Base-by-base conservation (phyloP, 352 stramenopile genomes). In the Phytophthora capsici region DNA sequence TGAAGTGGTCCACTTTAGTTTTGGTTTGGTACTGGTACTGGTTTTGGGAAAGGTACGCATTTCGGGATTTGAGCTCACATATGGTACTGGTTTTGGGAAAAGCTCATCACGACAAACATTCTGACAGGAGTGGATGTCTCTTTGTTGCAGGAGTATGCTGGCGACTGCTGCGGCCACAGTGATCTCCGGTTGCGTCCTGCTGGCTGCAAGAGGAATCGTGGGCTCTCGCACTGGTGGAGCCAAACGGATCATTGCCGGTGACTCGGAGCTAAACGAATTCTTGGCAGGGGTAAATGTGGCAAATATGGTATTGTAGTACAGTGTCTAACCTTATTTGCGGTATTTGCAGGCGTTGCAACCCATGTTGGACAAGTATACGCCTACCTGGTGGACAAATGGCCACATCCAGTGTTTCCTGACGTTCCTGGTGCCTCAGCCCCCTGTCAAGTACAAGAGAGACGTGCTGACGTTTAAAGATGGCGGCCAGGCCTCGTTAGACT, bases 371-470 rank as follows among this genome's bases (percentile, higher is more conserved):
- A 54, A 60, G 3, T 93, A 89, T 71, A 73, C 66, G 49, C 84
- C 86, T 10, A 86, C 84, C 25, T 94, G 86, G 86, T 91, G 82
- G 79, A 84, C 85, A 45, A 93, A 91, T 52, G 70, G 63, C 22
- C 86, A 94, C 57, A 67, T 91, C 28, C 86, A 94, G 53, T 78
- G 84, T 45, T 59, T 90, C 41, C 67, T 94, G 58, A 91, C 80
- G 14, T 88, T 94, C 37, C 38, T 94, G 50, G 69, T 92, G 26
- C 84, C 80, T 34, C 84, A 93, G 55, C 48, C 70, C 2, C 51
- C 50, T 7, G 52, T 94, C 37, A 34, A 73, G 43, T 94, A 90
- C 73, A 69, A 69, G 52, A 75, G 86, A 57, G 78, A 93, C 23
- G 43, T 94, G 7, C 54, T 94, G 6, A 57, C 45, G 16, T 59